phyloP scores from a whole-genome alignment of 2,329 filamentous ascomycete species.

The Colletotrichum tabaci region DNA sequence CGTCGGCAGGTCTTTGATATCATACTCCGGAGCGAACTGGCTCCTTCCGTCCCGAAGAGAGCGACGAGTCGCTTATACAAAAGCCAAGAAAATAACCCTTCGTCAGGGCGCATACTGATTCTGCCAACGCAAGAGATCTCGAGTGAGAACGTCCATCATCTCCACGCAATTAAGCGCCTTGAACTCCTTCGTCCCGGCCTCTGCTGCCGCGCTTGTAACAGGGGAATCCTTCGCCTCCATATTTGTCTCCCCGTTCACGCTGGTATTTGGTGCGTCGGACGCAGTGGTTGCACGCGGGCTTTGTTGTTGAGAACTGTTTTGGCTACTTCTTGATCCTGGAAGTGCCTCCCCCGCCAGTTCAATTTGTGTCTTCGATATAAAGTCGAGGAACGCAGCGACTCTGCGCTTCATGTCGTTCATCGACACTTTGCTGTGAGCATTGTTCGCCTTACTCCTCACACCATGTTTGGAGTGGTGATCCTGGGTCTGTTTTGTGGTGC shows the following conservation, averaged over 20 bases:
- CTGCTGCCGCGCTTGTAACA: constrained; percentile 38
- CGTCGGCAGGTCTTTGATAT: constrained; percentile 30
- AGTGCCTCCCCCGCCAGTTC: constrained; percentile 81
- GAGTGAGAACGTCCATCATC: constrained; percentile 91
- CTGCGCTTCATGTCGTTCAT: constrained; percentile 92
- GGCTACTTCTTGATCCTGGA: constrained; percentile 55
- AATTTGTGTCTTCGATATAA: constrained; percentile 89
- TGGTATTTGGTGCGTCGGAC: constrained; percentile 42
- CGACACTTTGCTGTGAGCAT: constrained; percentile 78
- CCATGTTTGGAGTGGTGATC: constrained; percentile 67
- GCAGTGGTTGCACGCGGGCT: constrained; percentile 45
- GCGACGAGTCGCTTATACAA: constrained; percentile 27
- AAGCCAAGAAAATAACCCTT: constrained; percentile 65
- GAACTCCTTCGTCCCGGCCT: constrained; percentile 68
- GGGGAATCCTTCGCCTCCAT: constrained; percentile 40
- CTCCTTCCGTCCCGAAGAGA: constrained; percentile 10
- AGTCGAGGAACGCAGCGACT: constrained; percentile 87
- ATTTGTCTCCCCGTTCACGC: constrained; percentile 38
- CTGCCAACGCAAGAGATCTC: constrained; percentile 89
- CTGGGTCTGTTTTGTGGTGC: constrained; percentile 52
- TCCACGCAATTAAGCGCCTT: constrained; percentile 83
- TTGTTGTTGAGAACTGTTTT: constrained; percentile 45
- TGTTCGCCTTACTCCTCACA: constrained; percentile 65
- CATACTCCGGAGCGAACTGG: constrained; percentile 33
- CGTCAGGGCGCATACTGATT: constrained; percentile 70